Base-by-base conservation (phyloP, 768 basidiomycete species). In the Tylopilus subfusipes region DNA sequence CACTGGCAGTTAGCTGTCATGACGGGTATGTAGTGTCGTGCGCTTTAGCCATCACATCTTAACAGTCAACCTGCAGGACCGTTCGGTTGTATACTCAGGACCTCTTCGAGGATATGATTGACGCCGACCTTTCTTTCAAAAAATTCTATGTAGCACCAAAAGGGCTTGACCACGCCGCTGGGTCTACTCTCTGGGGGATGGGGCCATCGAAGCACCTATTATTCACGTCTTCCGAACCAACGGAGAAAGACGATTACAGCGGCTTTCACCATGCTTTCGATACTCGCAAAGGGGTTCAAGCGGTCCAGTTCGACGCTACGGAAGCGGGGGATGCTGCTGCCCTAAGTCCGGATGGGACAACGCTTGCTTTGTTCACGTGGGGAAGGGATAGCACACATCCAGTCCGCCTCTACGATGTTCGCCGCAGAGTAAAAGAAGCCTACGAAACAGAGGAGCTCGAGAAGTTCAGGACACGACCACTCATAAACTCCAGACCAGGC, bases 151-250 rank as follows among this genome's bases (percentile, higher is more conserved):
- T 52, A 16, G 55, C 68, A 29, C 61, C 63, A 22, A 49, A 46
- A 34, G 45, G 50, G 16, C 61, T 59, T 3, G 47, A 31, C 14
- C 73, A 73, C 13, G 67, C 68, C 22, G 64, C 76, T 27, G 84
- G 83, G 4, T 67, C 77, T 7, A 75, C 82, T 22, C 64, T 67
- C 10, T 88, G 85, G 85, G 85, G 85, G 2, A 42, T 31, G 19
- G 76, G 67, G 1, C 45, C 63, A 0, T 77, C 80, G 0, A 56
- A 71, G 0, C 58, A 72, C 14, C 54, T 72, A 12, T 56, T 86
- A 14, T 84, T 83, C 63, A 79, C 81, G 1, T 85, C 82, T 2
- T 81, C 83, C 1, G 84, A 85, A 57, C 77, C 82, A 5, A 58
- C 13, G 50, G 21, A 43, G 4, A 42, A 12, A 33, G 30, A 43